Conservation (phyloP, 352 stramenopile genomes). For the Blastocystis sp. region DNA sequence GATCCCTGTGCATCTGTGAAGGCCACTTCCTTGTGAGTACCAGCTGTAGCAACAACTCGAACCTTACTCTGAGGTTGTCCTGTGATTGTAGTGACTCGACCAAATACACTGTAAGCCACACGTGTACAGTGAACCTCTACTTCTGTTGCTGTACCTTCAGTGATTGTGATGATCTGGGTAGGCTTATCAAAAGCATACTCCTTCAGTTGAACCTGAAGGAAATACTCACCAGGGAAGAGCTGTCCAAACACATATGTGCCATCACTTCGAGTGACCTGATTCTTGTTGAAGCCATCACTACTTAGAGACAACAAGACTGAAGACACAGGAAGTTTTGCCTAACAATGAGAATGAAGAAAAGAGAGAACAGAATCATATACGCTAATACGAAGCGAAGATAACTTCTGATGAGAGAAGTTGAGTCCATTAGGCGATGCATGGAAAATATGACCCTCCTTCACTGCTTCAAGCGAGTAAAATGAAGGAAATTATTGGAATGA, state of each 20-base stretch:
- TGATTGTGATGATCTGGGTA: background rate
- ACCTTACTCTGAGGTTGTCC: background rate
- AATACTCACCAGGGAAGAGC: conserved; percentile 31
- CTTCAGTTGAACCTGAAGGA: conserved; percentile 35
- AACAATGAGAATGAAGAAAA: background rate
- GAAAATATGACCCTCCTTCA: conserved; percentile 29
- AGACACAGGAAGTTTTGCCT: background rate
- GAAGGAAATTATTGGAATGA: background rate
- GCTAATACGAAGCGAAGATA: background rate
- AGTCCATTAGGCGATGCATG: conserved; percentile 15
- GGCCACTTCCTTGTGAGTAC: background rate
- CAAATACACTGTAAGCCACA: conserved; percentile 37
- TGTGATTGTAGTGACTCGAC: conserved; percentile 4
- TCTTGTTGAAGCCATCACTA: background rate
- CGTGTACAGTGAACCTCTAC: background rate
- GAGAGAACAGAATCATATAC: background rate
- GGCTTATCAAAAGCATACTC: conserved; percentile 6
- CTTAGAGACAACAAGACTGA: conserved; percentile 2
- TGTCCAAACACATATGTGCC: conserved; percentile 29
- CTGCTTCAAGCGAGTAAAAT: background rate
- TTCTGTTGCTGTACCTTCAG: background rate
- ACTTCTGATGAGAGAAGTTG: conserved; percentile 45
- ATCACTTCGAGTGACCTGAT: background rate
- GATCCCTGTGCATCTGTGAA: background rate
- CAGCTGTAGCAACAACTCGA: background rate